phyloP scores from a whole-genome alignment of 352 stramenopile species.

The Pythium utonaiense region DNA sequence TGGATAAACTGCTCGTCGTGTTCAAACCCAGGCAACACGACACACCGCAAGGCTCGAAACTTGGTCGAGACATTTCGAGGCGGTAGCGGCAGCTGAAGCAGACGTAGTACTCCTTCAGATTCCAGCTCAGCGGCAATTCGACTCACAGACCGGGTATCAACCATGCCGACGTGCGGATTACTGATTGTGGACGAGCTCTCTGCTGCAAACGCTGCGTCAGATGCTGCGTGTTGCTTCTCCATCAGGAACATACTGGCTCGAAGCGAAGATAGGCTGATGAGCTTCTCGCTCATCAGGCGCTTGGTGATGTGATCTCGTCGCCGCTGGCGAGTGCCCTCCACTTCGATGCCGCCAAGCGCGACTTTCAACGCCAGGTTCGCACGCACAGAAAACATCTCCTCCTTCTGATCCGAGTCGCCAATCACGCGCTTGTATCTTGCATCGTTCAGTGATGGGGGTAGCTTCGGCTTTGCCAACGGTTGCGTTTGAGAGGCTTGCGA shows the following conservation, averaged over 20 bases:
- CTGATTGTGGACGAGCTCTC: not conserved
- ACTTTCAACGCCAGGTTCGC: constrained; percentile 56
- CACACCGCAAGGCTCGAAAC: constrained; percentile 66
- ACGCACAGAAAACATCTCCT: constrained; percentile 38
- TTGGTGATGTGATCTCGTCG: constrained; percentile 60
- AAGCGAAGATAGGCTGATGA: constrained; percentile 75
- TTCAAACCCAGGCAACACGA: constrained; percentile 61
- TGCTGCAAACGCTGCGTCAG: constrained; percentile 7
- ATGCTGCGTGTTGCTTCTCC: constrained; percentile 37
- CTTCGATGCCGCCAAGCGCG: constrained; percentile 47
- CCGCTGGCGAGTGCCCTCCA: constrained; percentile 57
- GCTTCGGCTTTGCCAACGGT: not conserved
- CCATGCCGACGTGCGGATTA: constrained; percentile 40
- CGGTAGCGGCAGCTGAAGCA: constrained; percentile 64
- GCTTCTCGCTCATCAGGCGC: constrained; percentile 59
- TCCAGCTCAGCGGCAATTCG: constrained; percentile 69
- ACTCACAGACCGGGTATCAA: constrained; percentile 68
- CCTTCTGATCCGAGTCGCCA: constrained; percentile 12
- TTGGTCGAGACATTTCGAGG: constrained; percentile 79
- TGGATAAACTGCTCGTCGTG: constrained; percentile 70
- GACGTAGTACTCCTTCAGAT: constrained; percentile 35
- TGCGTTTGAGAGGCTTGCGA: not conserved
- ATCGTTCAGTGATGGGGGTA: constrained; percentile 1
- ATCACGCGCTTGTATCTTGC: constrained; percentile 19
- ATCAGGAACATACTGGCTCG: constrained; percentile 76